Evolutionary conservation across 2,329 filamentous ascomycete genomes (phyloP).

Genomic region (Botrytis sinoallii): DNA sequence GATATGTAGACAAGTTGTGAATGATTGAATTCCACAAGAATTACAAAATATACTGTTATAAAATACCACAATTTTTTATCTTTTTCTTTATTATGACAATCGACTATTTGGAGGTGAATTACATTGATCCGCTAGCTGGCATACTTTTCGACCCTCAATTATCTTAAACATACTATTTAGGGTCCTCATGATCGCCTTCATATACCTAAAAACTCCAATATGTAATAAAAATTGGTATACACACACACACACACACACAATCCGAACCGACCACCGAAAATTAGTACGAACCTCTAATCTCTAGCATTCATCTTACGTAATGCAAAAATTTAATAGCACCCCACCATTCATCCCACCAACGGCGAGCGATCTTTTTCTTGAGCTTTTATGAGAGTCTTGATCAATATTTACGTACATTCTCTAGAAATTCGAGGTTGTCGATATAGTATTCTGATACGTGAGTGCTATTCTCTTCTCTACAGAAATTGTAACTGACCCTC

Average conservation of each 20-base stretch:
- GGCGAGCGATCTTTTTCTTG: not conserved
- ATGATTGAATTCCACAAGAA: not conserved
- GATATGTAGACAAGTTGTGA: not conserved
- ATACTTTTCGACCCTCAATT: not conserved
- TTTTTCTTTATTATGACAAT: not conserved
- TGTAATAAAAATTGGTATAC: not conserved
- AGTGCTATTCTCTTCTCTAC: not conserved
- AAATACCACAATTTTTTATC: not conserved
- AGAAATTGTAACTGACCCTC: not conserved
- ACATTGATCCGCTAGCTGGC: not conserved
- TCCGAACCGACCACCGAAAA: not conserved
- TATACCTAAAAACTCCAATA: not conserved
- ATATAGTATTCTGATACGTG: not conserved
- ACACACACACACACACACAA: not conserved
- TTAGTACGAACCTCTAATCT: not conserved
- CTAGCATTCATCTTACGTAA: not conserved
- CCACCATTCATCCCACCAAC: conserved; percentile 13
- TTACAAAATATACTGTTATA: not conserved
- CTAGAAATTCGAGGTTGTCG: not conserved
- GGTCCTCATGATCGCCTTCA: not conserved
- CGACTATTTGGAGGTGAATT: not conserved
- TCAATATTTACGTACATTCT: not conserved
- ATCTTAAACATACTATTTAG: not conserved
- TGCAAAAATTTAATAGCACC: not conserved
- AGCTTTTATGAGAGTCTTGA: not conserved